Percentiles rank a stretch among this genome's conserved stretches.
Evolutionary conservation across 148 eudicot genomes (phyloP).

Genomic region (Diospyros lotus): DNA sequence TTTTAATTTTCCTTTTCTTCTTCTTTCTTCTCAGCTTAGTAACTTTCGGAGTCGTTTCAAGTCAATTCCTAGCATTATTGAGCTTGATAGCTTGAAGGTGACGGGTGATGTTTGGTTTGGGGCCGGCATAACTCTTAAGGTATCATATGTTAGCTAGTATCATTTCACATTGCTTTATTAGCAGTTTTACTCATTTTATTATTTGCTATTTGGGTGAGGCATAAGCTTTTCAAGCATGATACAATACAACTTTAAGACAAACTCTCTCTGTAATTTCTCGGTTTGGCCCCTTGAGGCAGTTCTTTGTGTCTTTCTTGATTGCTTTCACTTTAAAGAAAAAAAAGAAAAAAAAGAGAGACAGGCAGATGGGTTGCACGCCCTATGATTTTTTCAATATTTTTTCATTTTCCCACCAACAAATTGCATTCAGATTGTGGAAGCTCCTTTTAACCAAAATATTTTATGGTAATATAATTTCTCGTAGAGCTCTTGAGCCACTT

Average conservation of each 20-base stretch:
- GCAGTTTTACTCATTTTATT: neutral
- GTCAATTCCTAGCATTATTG: conserved; percentile 48
- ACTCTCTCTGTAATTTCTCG: neutral
- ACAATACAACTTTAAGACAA: neutral
- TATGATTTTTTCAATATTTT: neutral
- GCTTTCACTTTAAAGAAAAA: no score
- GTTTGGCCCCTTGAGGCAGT: no score
- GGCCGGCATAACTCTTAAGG: conserved; percentile 43
- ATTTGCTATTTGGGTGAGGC: neutral
- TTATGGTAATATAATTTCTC: neutral
- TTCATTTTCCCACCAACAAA: neutral
- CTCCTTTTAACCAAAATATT: neutral
- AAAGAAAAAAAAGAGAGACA: no score
- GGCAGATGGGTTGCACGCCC: neutral
- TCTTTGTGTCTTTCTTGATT: no score
- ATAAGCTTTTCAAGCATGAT: neutral
- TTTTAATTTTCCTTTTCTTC: neutral
- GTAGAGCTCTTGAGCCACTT: no score
- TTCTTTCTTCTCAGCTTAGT: conserved; percentile 28
- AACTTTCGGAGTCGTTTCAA: conserved; percentile 42
- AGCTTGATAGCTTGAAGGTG: conserved; percentile 46
- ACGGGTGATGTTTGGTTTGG: conserved; percentile 66
- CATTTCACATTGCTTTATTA: neutral
- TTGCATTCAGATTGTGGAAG: no score
- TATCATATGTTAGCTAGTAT: conserved; percentile 11